phyloP scores from a whole-genome alignment of 2,329 filamentous ascomycete species.

The Botrytis deweyae region DNA sequence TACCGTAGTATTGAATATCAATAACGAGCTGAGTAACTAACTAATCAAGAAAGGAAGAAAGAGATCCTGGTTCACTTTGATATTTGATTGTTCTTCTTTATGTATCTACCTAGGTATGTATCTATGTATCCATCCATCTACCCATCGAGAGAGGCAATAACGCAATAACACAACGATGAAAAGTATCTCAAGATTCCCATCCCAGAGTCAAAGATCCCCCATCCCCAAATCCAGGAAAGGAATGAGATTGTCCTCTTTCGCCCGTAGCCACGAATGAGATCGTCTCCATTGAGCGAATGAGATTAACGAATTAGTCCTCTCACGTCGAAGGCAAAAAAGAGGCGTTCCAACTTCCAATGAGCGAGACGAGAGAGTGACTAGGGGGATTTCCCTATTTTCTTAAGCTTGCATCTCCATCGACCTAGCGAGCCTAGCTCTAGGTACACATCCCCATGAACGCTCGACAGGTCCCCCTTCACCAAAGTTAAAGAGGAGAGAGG shows the following conservation, averaged over 20 bases:
- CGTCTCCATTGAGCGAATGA: not conserved
- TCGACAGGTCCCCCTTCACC: not conserved
- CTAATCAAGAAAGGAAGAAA: not conserved
- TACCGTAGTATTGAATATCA: not conserved
- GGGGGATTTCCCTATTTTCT: not conserved
- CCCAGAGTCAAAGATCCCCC: not conserved
- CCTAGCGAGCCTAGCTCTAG: too few relatives aligned
- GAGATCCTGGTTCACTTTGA: not conserved
- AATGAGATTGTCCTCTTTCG: not conserved
- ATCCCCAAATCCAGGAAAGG: not conserved
- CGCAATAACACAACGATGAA: not conserved
- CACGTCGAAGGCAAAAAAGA: not conserved
- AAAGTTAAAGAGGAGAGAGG: not conserved
- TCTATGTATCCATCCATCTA: not conserved
- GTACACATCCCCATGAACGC: not conserved
- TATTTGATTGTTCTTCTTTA: not conserved
- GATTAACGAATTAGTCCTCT: not conserved
- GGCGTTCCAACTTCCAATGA: slow-evolving; percentile 8
- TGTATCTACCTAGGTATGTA: not conserved
- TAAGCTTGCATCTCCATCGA: not conserved
- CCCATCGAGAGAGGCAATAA: not conserved
- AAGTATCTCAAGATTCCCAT: not conserved
- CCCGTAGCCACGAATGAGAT: not conserved
- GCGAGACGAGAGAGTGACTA: not conserved
- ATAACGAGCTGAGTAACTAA: not conserved